These are phyloP conservation scores for Blastosporella zonata DNA, from an alignment of 1,284 basidiomycete species.

Conservation along the genomic window DNA sequence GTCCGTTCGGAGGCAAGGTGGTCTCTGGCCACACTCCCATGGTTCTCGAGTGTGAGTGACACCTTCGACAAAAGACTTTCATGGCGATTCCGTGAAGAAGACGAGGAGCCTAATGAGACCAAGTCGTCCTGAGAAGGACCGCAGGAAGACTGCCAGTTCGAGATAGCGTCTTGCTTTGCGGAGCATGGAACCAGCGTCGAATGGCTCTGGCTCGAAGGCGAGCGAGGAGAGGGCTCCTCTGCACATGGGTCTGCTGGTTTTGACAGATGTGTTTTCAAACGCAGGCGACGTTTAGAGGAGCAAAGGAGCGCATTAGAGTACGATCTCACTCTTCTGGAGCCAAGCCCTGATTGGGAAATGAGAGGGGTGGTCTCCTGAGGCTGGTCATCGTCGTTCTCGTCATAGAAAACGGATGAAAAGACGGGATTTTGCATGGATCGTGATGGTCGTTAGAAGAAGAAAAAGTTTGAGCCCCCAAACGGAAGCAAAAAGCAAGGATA, in stretches of 20 bases:
- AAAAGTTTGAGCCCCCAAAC: neutral
- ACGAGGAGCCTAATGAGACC: neutral
- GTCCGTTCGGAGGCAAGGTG: conserved; percentile 60
- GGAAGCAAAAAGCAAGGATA: neutral
- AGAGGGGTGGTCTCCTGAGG: conserved; percentile 19
- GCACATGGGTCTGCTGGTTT: conserved; percentile 1
- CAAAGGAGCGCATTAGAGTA: conserved; percentile 10
- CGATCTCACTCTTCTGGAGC: conserved; percentile 12
- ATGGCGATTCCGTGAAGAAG: neutral
- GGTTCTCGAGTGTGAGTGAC: conserved; percentile 46
- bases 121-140: neutral
- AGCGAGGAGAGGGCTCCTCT: neutral
- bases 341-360: conserved; percentile 1
- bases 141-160: conserved; percentile 3
- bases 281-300: conserved; percentile 16
- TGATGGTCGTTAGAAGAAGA: conserved; percentile 3
- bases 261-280: conserved; percentile 5
- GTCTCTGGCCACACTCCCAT: conserved; percentile 59
- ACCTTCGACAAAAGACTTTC: conserved; percentile 7
- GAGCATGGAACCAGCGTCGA: conserved; percentile 4
- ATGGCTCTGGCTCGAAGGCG: neutral
- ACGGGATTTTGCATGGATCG: conserved; percentile 6
- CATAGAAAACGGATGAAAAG: neutral
- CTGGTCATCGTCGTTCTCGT: conserved; percentile 4
- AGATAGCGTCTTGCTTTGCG: neutral